phyloP scores from a whole-genome alignment of 78 protist species.

The Chrysochromulina parva region DNA sequence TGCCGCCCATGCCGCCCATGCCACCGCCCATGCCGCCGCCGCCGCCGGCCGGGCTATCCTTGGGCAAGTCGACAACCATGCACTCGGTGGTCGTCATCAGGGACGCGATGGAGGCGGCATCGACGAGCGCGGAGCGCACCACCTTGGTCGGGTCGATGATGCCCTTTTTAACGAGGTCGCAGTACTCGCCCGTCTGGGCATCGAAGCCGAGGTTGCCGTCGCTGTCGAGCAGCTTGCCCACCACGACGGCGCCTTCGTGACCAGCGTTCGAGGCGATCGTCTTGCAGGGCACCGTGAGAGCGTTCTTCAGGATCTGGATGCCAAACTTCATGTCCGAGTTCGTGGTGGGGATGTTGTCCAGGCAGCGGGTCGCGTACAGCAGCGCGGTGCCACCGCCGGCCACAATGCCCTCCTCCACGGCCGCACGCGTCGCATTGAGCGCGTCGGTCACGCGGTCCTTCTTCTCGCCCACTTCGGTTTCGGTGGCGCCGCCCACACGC shows the following conservation, averaged over 20 bases:
- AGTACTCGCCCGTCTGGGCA: slow-evolving; percentile 79
- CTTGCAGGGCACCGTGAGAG: slow-evolving; percentile 83
- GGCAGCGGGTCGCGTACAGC: slow-evolving; percentile 47
- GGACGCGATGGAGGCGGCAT: slow-evolving; percentile 89
- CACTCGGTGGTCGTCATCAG: slow-evolving; percentile 94
- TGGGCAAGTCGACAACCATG: slow-evolving; percentile 67
- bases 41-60: slow-evolving; percentile 33
- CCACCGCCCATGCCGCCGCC: slow-evolving; percentile 55
- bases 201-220: slow-evolving; percentile 84
- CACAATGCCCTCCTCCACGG: slow-evolving; percentile 98
- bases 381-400: slow-evolving; percentile 97
- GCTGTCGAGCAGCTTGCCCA: slow-evolving; percentile 80
- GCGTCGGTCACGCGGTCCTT: slow-evolving; percentile 98
- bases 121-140: slow-evolving; percentile 54
- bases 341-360: slow-evolving; percentile 42
- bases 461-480: slow-evolving; percentile 98
- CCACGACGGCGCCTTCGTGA: slow-evolving; percentile 93
- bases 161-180: slow-evolving; percentile 91
- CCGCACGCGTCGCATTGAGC: slow-evolving; percentile 97
- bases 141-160: slow-evolving; percentile 99
- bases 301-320: slow-evolving; percentile 83
- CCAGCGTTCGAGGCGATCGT: slow-evolving; percentile 95
- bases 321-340: slow-evolving; percentile 91
- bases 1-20: slow-evolving; percentile 71
- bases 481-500: slow-evolving; percentile 97